phyloP scores from a whole-genome alignment of 805 yeast species.

The Scheffersomyces lignosus region DNA sequence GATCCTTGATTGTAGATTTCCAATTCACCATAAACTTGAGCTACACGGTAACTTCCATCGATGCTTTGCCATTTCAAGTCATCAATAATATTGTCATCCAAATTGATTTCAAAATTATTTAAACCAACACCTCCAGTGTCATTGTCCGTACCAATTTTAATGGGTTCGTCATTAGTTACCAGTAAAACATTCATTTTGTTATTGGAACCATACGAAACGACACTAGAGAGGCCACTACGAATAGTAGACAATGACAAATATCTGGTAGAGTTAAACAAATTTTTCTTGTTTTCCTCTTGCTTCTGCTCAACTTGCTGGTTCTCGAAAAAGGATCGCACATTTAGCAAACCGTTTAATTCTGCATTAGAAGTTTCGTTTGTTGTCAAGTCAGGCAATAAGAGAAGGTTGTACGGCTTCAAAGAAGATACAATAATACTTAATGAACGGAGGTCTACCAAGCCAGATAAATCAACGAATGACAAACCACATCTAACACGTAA shows the following conservation, averaged over 20 bases:
- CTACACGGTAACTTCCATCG: conserved; percentile 76
- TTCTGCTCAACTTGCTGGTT: conserved; percentile 30
- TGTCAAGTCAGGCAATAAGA: conserved; percentile 53
- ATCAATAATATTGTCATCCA: conserved; percentile 65
- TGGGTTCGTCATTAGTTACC: conserved; percentile 36
- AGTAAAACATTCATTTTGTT: conserved; percentile 30
- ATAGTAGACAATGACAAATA: conserved; percentile 32
- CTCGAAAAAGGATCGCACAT: conserved; percentile 26
- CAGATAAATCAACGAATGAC: conserved; percentile 77
- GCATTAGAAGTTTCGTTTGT: conserved; percentile 13
- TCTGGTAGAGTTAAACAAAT: conserved; percentile 20
- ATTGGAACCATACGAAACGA: conserved; percentile 8
- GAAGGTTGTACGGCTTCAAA: conserved; percentile 72
- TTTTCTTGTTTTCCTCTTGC: conserved; percentile 18
- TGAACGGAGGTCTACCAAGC: conserved; percentile 83
- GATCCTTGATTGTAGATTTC: conserved; percentile 27
- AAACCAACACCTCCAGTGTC: conserved; percentile 26
- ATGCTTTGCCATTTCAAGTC: conserved; percentile 79
- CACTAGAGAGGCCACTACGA: conserved; percentile 25
- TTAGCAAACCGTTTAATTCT: conserved; percentile 27
- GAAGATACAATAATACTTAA: conserved; percentile 73
- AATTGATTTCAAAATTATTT: conserved; percentile 55
- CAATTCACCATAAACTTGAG: conserved; percentile 76
- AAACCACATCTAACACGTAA: conserved; percentile 66
- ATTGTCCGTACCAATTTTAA: conserved; percentile 45